Conservation (phyloP, 2,329 filamentous ascomycete species). For the Arthroderma sp. region DNA sequence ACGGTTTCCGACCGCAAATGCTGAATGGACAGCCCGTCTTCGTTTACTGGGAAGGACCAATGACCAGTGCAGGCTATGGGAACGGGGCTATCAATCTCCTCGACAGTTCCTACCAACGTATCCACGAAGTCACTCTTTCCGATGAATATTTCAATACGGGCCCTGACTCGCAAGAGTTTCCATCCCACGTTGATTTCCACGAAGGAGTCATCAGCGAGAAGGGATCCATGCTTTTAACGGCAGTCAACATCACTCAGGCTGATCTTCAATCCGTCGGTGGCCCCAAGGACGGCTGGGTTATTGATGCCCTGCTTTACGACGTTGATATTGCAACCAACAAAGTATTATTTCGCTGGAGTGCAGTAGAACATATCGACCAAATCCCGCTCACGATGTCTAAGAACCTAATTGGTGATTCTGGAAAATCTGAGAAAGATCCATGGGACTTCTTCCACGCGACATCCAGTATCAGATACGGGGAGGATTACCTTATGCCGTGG, state of each 20-base stretch:
- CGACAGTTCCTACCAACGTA: constrained; percentile 14
- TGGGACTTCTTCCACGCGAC: constrained; percentile 13
- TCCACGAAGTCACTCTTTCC: constrained; percentile 9
- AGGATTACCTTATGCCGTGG: constrained; percentile 12
- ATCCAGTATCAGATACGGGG: constrained; percentile 10
- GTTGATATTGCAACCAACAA: constrained; percentile 35
- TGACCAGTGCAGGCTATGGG: constrained; percentile 16
- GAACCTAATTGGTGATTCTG: background rate
- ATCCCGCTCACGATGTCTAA: constrained; percentile 4
- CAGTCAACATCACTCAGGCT: constrained; percentile 29
- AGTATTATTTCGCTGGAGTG: constrained; percentile 38
- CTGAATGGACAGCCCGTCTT: constrained; percentile 26
- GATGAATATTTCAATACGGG: constrained; percentile 10
- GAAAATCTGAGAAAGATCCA: constrained; percentile 6
- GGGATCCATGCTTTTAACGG: constrained; percentile 33
- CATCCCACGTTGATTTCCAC: constrained; percentile 31
- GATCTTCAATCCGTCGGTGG: constrained; percentile 32
- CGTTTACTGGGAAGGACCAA: constrained; percentile 27
- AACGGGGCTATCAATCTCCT: constrained; percentile 15
- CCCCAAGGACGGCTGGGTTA: constrained; percentile 29
- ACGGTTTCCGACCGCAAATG: constrained; percentile 23
- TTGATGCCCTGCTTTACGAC: constrained; percentile 36
- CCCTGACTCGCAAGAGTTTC: constrained; percentile 9
- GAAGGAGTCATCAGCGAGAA: constrained; percentile 32
- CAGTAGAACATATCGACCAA: constrained; percentile 33